Evolutionary conservation across 2,329 filamentous ascomycete species (phyloP).

Genomic region (Venturia carpophila): DNA sequence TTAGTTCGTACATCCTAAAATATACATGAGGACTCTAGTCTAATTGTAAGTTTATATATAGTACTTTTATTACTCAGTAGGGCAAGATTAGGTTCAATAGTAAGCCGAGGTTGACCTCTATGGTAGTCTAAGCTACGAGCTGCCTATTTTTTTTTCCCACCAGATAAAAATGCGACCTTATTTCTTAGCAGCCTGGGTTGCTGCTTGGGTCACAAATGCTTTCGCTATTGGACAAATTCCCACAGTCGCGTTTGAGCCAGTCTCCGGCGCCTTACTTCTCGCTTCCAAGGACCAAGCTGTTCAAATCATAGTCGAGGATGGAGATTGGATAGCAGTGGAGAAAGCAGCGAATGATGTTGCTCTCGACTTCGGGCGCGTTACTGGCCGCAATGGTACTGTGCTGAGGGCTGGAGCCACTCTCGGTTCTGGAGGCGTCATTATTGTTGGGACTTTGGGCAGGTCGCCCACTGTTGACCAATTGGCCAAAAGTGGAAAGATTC

Average conservation of each 20-base stretch:
- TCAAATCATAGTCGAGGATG: background rate
- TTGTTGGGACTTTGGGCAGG: conserved; percentile 60
- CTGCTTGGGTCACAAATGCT: background rate
- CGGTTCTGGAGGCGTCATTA: conserved; percentile 42
- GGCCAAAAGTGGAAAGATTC: conserved; percentile 47
- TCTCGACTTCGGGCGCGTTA: conserved; percentile 62
- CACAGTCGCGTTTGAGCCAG: background rate
- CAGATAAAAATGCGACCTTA: background rate
- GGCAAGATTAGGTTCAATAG: too few relatives aligned
- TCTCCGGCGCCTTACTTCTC: background rate
- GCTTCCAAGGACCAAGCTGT: background rate
- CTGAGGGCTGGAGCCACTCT: background rate
- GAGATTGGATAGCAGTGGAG: background rate
- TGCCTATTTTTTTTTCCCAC: background rate
- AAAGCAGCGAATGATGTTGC: conserved; percentile 57
- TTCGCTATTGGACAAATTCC: background rate
- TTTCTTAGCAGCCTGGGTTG: background rate
- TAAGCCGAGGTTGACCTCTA: too few relatives aligned
- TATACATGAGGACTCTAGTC: too few relatives aligned
- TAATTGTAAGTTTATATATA: too few relatives aligned
- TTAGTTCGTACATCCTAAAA: too few relatives aligned
- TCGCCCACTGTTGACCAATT: conserved; percentile 55
- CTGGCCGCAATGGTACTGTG: conserved; percentile 53
- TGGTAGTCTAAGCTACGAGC: too few relatives aligned
- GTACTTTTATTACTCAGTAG: too few relatives aligned